Percentiles rank a stretch among this genome's conserved stretches.
phyloP scores from a whole-genome alignment of 2,329 filamentous ascomycete species.

The Cyanodermella asteris region DNA sequence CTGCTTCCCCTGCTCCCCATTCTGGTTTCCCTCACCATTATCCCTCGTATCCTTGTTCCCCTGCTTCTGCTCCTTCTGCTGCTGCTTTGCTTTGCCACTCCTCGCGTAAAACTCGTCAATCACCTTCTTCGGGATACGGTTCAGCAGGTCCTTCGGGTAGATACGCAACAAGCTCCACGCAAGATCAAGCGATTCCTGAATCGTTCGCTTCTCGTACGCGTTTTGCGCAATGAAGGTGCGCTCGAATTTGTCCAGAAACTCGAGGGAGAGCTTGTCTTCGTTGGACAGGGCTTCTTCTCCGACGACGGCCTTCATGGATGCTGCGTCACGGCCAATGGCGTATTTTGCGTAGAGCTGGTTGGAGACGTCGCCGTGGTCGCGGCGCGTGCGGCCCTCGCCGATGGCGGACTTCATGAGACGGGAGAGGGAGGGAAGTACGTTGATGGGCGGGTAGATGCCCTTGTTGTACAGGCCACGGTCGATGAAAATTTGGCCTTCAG shows the following conservation, averaged over 20 bases:
- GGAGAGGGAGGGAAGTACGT: slow-evolving; percentile 89
- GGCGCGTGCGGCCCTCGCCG: slow-evolving; percentile 86
- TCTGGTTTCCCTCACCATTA: slow-evolving; percentile 12
- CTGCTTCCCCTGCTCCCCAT: slow-evolving; percentile 11
- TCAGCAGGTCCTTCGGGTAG: slow-evolving; percentile 93
- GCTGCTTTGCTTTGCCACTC: slow-evolving; percentile 17
- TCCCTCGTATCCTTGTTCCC: slow-evolving; percentile 25
- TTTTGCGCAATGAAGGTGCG: slow-evolving; percentile 83
- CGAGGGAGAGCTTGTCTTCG: slow-evolving; percentile 92
- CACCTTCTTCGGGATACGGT: slow-evolving; percentile 71
- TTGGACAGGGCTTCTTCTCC: slow-evolving; percentile 89
- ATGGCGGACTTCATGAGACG: slow-evolving; percentile 99
- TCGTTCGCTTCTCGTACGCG: slow-evolving; percentile 73
- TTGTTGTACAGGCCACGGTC: slow-evolving; percentile 89
- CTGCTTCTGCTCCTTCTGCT: slow-evolving; percentile 9
- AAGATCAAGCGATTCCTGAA: slow-evolving; percentile 84
- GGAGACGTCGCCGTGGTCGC: slow-evolving; percentile 93
- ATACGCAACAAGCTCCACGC: slow-evolving; percentile 93
- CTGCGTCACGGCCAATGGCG: slow-evolving; percentile 93
- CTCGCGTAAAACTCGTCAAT: slow-evolving; percentile 68
- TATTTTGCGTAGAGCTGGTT: slow-evolving; percentile 99
- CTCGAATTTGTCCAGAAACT: slow-evolving; percentile 98
- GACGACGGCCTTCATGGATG: slow-evolving; percentile 97
- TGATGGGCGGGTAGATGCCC: slow-evolving; percentile 96
- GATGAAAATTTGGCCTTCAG: slow-evolving; percentile 94